These are phyloP conservation scores for Candida boidinii DNA, from an alignment of 805 yeast genomes.

Conservation along the genomic window DNA sequence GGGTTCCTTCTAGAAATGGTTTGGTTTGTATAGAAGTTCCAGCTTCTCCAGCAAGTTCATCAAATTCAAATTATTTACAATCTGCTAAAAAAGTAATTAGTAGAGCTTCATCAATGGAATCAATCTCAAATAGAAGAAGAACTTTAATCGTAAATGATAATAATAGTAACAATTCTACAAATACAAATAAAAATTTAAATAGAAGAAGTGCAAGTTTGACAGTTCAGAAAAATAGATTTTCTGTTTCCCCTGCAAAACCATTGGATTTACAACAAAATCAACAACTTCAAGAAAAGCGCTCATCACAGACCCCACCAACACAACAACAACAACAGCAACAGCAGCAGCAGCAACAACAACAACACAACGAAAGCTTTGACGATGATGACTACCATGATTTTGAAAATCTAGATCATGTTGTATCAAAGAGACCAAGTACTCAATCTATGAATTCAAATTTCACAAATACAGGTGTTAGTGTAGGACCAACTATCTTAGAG, in stretches of 20 bases:
- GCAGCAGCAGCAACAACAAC: background rate
- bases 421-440: no score
- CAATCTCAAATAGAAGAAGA: conserved; percentile 10
- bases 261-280: no score
- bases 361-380: no score
- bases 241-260: no score
- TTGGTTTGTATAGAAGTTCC: conserved; percentile 65
- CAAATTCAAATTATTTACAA: background rate
- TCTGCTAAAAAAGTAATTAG: conserved; percentile 9
- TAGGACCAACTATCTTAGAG: conserved; percentile 17
- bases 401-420: no score
- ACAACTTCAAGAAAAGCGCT: background rate
- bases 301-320: background rate
- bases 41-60: conserved; percentile 12
- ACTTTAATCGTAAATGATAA: conserved; percentile 10
- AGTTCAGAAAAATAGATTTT: no score
- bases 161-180: no score
- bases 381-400: no score
- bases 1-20: conserved; percentile 69
- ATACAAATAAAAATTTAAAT: no score
- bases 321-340: background rate
- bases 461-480: no score
- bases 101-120: conserved; percentile 16
- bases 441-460: no score
- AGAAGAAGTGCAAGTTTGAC: no score